Percentiles rank a stretch among this genome's conserved stretches.
Conservation (phyloP, 2,329 filamentous ascomycete species). For the Calonectria henricotiae region DNA sequence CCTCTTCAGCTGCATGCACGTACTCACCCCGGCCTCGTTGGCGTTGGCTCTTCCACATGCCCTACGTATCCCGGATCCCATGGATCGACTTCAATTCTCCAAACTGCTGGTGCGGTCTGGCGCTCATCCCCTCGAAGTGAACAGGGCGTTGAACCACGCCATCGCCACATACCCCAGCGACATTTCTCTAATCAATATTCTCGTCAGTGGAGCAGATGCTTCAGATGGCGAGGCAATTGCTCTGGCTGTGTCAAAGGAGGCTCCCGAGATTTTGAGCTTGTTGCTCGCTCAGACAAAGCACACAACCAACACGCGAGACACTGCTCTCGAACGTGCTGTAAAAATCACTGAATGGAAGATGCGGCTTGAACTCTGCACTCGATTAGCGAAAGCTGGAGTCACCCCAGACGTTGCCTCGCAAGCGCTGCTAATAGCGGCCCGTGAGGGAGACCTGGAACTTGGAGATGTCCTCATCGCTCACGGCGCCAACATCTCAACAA, state of each 20-base stretch:
- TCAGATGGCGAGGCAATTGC: slow-evolving; percentile 67
- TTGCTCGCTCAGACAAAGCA: slow-evolving; percentile 62
- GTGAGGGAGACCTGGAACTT: slow-evolving; percentile 69
- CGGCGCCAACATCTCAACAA: slow-evolving; percentile 68
- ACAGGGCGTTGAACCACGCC: slow-evolving; percentile 68
- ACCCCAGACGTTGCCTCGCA: slow-evolving; percentile 65
- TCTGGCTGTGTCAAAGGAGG: slow-evolving; percentile 64
- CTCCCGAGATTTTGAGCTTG: slow-evolving; percentile 64
- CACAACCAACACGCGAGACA: slow-evolving; percentile 58
- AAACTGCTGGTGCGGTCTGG: slow-evolving; percentile 68
- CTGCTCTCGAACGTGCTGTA: slow-evolving; percentile 63
- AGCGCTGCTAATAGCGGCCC: slow-evolving; percentile 67
- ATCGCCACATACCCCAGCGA: slow-evolving; percentile 67
- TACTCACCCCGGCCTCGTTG: slow-evolving; percentile 63
- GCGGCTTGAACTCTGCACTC: slow-evolving; percentile 64
- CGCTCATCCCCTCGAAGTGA: slow-evolving; percentile 65
- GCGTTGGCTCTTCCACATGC: slow-evolving; percentile 69
- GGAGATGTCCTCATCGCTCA: slow-evolving; percentile 68
- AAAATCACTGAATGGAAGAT: slow-evolving; percentile 59
- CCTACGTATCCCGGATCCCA: slow-evolving; percentile 67
- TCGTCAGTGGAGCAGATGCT: slow-evolving; percentile 66
- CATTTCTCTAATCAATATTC: slow-evolving; percentile 63
- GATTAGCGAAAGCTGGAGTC: slow-evolving; percentile 65
- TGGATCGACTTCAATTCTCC: slow-evolving; percentile 68
- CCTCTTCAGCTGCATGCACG: slow-evolving; percentile 60